phyloP scores from a whole-genome alignment of 768 basidiomycete species.

The Mycena vitilis region DNA sequence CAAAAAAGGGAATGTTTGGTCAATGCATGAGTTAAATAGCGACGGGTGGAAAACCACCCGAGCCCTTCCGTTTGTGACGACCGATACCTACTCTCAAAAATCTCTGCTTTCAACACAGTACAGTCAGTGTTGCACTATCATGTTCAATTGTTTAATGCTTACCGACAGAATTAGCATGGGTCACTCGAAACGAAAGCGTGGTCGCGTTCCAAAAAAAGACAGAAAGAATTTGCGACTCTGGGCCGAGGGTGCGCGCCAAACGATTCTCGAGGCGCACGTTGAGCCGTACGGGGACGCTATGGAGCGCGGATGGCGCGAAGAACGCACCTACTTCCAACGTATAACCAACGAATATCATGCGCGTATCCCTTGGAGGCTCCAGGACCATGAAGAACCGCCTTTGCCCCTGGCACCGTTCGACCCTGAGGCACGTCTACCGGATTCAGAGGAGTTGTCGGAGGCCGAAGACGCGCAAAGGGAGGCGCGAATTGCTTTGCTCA shows the following conservation, averaged over 20 bases:
- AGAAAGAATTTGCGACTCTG: constrained; percentile 13
- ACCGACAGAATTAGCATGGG: neutral
- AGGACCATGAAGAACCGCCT: constrained; percentile 19
- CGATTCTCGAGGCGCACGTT: constrained; percentile 2
- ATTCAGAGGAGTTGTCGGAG: neutral
- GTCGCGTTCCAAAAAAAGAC: neutral
- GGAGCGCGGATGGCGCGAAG: neutral
- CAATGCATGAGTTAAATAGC: no score
- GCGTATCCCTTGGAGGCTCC: constrained; percentile 7
- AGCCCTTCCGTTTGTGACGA: no score
- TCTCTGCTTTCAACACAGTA: no score
- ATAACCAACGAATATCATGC: constrained; percentile 19
- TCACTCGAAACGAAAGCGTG: neutral
- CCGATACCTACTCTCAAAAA: no score
- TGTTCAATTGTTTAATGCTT: no score
- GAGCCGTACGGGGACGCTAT: constrained; percentile 2
- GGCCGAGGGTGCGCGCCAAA: constrained; percentile 17
- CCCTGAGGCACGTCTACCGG: neutral
- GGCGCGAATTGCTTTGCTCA: neutral
- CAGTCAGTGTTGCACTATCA: no score
- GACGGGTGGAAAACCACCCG: no score
- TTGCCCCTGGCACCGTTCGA: neutral
- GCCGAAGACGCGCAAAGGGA: neutral
- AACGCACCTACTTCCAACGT: neutral
- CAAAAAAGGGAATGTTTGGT: no score